phyloP scores from a whole-genome alignment of 2,329 filamentous ascomycete species.

The Fusarium austroafricanum region DNA sequence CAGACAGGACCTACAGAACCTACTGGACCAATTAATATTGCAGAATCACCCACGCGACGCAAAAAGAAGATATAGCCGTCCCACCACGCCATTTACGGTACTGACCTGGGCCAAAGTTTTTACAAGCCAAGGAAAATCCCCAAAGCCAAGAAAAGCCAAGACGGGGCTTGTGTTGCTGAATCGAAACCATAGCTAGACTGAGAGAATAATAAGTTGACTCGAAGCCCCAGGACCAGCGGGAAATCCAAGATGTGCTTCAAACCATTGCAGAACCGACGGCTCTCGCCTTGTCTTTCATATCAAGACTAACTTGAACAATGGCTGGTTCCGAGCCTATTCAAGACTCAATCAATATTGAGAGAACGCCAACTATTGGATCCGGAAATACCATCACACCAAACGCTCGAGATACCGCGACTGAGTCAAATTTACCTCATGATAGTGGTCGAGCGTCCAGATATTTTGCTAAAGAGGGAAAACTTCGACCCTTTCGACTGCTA shows the following conservation, averaged over 20 bases:
- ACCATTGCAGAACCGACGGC: neutral
- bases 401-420: constrained; percentile 3
- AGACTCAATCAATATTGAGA: constrained; percentile 21
- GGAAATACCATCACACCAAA: constrained; percentile 18
- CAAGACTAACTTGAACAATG: constrained; percentile 15
- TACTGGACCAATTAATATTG: constrained; percentile 38
- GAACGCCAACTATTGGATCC: constrained; percentile 17
- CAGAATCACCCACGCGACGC: constrained; percentile 32
- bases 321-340: neutral
- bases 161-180: neutral
- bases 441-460: constrained; percentile 23
- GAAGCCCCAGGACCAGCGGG: neutral
- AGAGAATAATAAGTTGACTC: constrained; percentile 14
- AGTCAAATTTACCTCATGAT: neutral
- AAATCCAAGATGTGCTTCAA: constrained; percentile 10
- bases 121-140: constrained; percentile 5
- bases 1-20: constrained; percentile 25
- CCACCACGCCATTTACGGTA: constrained; percentile 8
- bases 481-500: constrained; percentile 65
- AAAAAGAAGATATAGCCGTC: neutral
- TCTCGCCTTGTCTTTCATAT: neutral
- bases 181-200: neutral
- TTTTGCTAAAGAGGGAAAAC: constrained; percentile 54
- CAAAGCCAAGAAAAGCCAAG: constrained; percentile 13
- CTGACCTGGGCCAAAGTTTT: neutral